Base-by-base conservation (phyloP, 495 filamentous ascomycete genomes). In the Lichina pygmaea region DNA sequence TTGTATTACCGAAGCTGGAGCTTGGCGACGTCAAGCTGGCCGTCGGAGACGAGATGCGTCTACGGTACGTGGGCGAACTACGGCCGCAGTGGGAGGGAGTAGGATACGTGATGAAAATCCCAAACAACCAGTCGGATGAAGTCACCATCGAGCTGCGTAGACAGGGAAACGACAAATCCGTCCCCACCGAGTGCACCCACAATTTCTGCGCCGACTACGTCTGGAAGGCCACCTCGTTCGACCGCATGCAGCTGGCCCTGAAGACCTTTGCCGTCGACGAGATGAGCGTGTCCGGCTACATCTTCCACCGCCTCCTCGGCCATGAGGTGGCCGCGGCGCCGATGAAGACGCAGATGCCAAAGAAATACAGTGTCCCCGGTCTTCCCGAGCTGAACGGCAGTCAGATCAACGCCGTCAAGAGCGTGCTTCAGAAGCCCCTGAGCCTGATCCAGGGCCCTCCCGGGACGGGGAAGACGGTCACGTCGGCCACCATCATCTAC, bases 221-320 rank as follows among this genome's bases (percentile, higher is more conserved):
- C 33, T 99, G 89, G 89, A 99, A 99, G 55, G 89, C 89, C 16
- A 99, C 91, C 1, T 93, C 86, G 0, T 99, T 95, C 55, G 89
- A 99, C 56, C 85, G 89, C 49, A 99, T 99, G 89, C 89, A 99
- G 58, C 73, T 81, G 49, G 89, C 89, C 34, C 95, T 99, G 89
- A 94, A 95, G 68, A 95, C 82, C 0, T 99, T 99, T 55, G 89
- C 89, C 17, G 75, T 99, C 43, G 89, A 99, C 51, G 89, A 99
- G 54, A 81, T 91, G 77, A 94, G 86, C 55, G 85, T 99, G 44
- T 94, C 86, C 17, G 89, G 89, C 41, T 99, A 95, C 63, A 93
- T 99, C 49, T 99, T 94, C 63, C 89, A 99, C 62, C 86, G 86
- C 46, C 71, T 99, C 10, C 73, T 99, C 13, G 89, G 89, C 41